Evolutionary conservation across 2,329 filamentous ascomycete species (phyloP).

Genomic region (Diaporthe sp.): DNA sequence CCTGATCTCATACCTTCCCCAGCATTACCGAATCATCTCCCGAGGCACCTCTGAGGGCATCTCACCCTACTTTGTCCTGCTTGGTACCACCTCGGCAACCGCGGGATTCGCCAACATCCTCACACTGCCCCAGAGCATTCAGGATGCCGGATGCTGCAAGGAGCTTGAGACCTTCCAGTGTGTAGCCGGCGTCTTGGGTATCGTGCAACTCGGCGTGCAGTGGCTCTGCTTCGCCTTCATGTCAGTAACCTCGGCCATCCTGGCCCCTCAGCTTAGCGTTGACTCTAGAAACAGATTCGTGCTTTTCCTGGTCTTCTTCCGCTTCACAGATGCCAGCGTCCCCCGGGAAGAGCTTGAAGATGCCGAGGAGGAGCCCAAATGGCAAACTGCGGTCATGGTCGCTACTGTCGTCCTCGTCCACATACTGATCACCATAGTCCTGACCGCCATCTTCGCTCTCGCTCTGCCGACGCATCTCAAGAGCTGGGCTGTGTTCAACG

Average conservation of each 20-base stretch:
- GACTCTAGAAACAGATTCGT: conserved; percentile 74
- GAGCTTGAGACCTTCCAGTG: conserved; percentile 87
- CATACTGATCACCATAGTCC: conserved; percentile 76
- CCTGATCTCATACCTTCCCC: conserved; percentile 92
- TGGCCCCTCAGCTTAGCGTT: background rate
- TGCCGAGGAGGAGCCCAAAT: conserved; percentile 71
- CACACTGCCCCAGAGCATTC: conserved; percentile 84
- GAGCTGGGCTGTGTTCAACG: conserved; percentile 87
- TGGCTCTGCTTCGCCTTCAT: conserved; percentile 94
- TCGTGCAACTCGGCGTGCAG: conserved; percentile 91
- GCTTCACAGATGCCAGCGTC: conserved; percentile 69
- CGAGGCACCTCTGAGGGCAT: conserved; percentile 92
- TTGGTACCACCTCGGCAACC: conserved; percentile 92
- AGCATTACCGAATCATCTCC: conserved; percentile 91
- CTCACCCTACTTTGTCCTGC: conserved; percentile 92
- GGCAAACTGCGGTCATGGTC: conserved; percentile 84
- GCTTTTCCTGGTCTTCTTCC: conserved; percentile 96
- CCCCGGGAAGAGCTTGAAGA: conserved; percentile 62
- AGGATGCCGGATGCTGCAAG: conserved; percentile 88
- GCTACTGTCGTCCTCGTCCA: conserved; percentile 81
- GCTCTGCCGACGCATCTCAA: conserved; percentile 75
- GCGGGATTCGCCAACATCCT: conserved; percentile 94
- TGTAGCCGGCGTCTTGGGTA: conserved; percentile 86
- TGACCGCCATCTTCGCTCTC: conserved; percentile 78
- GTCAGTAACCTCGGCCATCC: conserved; percentile 65